phyloP scores from a whole-genome alignment of 2,329 filamentous ascomycete species.

The Ceratocystis papillata region DNA sequence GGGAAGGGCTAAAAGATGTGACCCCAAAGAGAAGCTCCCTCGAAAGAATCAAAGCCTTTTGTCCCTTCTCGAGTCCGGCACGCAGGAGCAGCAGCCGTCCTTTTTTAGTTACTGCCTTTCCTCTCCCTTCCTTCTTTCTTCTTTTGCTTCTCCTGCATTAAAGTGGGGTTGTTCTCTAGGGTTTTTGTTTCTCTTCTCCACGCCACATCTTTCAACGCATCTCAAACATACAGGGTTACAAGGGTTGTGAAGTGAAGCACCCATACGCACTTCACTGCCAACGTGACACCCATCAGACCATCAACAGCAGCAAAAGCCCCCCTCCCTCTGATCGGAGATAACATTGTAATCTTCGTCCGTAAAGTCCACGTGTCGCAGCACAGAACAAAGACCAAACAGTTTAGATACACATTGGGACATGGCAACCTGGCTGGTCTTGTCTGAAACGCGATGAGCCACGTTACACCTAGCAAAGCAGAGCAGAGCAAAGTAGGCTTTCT shows the following conservation, averaged over 20 bases:
- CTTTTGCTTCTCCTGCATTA: neutral
- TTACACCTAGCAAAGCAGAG: too few relatives aligned
- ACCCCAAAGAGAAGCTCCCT: neutral
- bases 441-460: too few relatives aligned
- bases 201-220: neutral
- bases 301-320: too few relatives aligned
- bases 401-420: too few relatives aligned
- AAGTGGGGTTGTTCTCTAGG: neutral
- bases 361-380: too few relatives aligned
- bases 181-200: neutral
- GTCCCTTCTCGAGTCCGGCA: neutral
- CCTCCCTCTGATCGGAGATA: too few relatives aligned
- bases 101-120: neutral
- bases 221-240: slow-evolving; percentile 2
- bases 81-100: neutral
- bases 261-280: too few relatives aligned
- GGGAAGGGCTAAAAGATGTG: neutral
- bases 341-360: too few relatives aligned
- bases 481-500: too few relatives aligned
- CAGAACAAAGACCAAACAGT: too few relatives aligned
- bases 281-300: too few relatives aligned
- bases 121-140: neutral
- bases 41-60: neutral
- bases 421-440: too few relatives aligned
- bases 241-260: neutral